A percentile compares a stretch with the other conserved stretches of the same genome.
Evolutionary conservation across 2,329 filamentous ascomycete species (phyloP).

Genomic region (Talaromyces sp.): DNA sequence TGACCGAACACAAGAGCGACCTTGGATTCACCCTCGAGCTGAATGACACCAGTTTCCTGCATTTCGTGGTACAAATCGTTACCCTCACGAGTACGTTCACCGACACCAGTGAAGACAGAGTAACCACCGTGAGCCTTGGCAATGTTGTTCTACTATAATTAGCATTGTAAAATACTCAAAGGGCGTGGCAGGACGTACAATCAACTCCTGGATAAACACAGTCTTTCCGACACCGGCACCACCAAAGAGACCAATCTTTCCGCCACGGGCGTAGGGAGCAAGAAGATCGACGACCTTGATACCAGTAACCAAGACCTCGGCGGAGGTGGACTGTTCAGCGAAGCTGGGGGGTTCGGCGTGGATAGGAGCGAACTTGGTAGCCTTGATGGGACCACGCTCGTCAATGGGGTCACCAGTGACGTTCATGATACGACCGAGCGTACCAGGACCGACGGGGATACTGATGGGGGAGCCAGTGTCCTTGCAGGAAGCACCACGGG

Average conservation of each 20-base stretch:
- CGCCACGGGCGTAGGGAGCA: slow-evolving; percentile 99
- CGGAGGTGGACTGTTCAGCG: slow-evolving; percentile 91
- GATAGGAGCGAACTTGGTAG: slow-evolving; percentile 81
- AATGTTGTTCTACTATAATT: slow-evolving; percentile 80
- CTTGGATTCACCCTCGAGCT: slow-evolving; percentile 99
- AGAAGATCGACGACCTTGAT: slow-evolving; percentile 99
- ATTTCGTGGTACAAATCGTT: slow-evolving; percentile 99
- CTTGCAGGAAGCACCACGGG: slow-evolving; percentile 78
- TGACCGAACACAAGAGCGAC: slow-evolving; percentile 99
- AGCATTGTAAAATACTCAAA: background rate
- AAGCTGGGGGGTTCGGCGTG: slow-evolving; percentile 92
- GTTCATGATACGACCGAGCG: slow-evolving; percentile 99
- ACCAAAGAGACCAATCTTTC: slow-evolving; percentile 99
- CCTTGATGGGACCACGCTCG: slow-evolving; percentile 97
- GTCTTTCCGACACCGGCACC: slow-evolving; percentile 99
- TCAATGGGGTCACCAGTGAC: slow-evolving; percentile 99
- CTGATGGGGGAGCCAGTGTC: slow-evolving; percentile 95
- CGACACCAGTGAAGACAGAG: slow-evolving; percentile 99
- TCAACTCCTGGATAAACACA: slow-evolving; percentile 99
- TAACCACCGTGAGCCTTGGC: slow-evolving; percentile 99
- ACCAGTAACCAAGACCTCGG: slow-evolving; percentile 96
- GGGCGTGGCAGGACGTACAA: slow-evolving; percentile 55
- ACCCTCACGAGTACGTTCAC: slow-evolving; percentile 99
- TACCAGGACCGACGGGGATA: slow-evolving; percentile 90
- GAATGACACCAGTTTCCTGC: slow-evolving; percentile 99